A percentile compares a stretch with the other conserved stretches of the same genome.
Conservation (phyloP, 2,329 filamentous ascomycete genomes). For the Lecanoromycetidae sp. region DNA sequence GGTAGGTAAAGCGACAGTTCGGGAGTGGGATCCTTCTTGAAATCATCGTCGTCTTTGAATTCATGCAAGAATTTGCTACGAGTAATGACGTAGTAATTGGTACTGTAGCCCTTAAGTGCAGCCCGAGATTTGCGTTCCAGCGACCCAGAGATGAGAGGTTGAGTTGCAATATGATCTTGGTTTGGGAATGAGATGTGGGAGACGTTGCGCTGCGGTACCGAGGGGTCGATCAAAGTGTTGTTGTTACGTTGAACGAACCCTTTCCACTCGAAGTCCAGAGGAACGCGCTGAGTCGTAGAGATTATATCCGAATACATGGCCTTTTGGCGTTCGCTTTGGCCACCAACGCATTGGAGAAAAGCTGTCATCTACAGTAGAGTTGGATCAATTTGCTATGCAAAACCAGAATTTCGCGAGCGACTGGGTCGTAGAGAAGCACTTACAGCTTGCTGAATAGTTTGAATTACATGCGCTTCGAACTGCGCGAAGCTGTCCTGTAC, state of each 20-base stretch:
- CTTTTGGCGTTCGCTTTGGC: slow-evolving; percentile 70
- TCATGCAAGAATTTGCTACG: slow-evolving; percentile 84
- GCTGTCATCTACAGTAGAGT: no score
- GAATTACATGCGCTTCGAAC: slow-evolving; percentile 77
- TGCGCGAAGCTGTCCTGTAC: slow-evolving; percentile 83
- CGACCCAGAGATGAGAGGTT: slow-evolving; percentile 72
- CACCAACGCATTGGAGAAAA: slow-evolving; percentile 68
- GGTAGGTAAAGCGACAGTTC: slow-evolving; percentile 87
- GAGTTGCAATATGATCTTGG: slow-evolving; percentile 67
- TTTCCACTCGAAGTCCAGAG: slow-evolving; percentile 82
- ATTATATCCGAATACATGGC: slow-evolving; percentile 77
- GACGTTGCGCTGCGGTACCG: slow-evolving; percentile 23
- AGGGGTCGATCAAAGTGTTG: slow-evolving; percentile 64
- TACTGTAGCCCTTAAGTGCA: slow-evolving; percentile 59
- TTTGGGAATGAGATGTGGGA: slow-evolving; percentile 68
- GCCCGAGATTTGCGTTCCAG: slow-evolving; percentile 86
- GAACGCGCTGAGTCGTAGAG: slow-evolving; percentile 60
- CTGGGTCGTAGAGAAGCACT: no score
- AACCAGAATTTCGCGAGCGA: no score
- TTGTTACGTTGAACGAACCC: slow-evolving; percentile 64
- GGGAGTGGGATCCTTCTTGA: slow-evolving; percentile 45
- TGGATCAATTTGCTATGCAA: no score
- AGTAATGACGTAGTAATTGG: slow-evolving; percentile 82
- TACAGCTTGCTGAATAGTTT: slow-evolving; percentile 69
- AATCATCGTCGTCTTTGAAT: slow-evolving; percentile 82